A percentile compares a stretch with the other conserved stretches of the same genome.
These are phyloP conservation scores for Physaria fendleri DNA, from an alignment of 345 rosid genomes.

Conservation along the genomic window DNA sequence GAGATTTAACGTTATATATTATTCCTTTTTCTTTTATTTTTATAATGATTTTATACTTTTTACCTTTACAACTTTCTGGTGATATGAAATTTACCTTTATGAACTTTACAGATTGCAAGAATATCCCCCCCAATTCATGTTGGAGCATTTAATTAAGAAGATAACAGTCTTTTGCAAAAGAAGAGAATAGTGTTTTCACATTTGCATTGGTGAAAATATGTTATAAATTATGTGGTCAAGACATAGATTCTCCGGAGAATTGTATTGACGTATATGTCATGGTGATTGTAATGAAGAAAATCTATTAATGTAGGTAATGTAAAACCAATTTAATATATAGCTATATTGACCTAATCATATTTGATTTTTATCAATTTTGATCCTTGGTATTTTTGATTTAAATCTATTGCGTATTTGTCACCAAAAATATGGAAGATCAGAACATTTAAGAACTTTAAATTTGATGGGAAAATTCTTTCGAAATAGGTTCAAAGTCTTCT, in stretches of 20 bases:
- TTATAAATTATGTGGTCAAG: neutral
- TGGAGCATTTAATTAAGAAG: neutral
- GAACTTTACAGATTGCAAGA: conserved; percentile 15
- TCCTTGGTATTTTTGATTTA: too few relatives aligned
- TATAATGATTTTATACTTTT: neutral
- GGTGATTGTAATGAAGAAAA: neutral
- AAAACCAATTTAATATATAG: neutral
- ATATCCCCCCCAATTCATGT: neutral
- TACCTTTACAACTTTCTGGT: neutral
- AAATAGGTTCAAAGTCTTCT: neutral
- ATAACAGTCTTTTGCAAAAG: neutral
- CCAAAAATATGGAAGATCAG: neutral
- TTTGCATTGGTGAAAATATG: neutral
- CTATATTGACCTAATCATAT: neutral
- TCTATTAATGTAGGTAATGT: neutral
- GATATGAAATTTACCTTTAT: neutral
- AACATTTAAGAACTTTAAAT: neutral
- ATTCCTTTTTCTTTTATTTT: neutral
- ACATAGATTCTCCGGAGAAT: neutral
- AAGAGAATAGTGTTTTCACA: too few relatives aligned
- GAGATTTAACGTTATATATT: neutral
- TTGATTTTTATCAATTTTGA: neutral
- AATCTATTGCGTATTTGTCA: neutral
- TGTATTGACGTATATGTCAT: neutral
- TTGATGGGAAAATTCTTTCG: neutral